Evolutionary conservation across 805 yeast species (phyloP).

Genomic region (Barnettozyma populi): DNA sequence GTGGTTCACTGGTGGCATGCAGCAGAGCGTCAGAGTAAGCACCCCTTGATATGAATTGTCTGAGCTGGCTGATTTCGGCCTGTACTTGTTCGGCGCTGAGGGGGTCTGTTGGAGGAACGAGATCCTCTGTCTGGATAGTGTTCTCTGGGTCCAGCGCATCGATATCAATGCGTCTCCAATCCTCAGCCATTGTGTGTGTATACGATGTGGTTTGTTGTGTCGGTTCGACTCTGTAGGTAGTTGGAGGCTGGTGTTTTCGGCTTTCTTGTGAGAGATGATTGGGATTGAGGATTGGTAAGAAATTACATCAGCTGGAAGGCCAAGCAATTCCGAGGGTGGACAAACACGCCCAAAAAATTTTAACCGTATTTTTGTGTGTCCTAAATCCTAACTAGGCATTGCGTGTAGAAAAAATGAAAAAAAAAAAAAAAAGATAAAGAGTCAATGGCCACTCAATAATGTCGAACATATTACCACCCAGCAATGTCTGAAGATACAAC

Average conservation of each 20-base stretch:
- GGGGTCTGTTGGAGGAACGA: constrained; percentile 41
- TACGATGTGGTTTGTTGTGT: neutral
- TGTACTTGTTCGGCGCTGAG: constrained; percentile 50
- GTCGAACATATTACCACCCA: neutral
- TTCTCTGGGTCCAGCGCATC: constrained; percentile 86
- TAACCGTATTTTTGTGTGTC: too few species aligned
- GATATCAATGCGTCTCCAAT: constrained; percentile 93
- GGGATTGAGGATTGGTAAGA: neutral
- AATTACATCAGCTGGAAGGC: neutral
- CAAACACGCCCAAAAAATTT: too few species aligned
- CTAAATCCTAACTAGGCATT: too few species aligned
- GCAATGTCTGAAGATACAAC: constrained; percentile 32
- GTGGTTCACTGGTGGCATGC: constrained; percentile 64
- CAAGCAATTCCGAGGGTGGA: too few species aligned
- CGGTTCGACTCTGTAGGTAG: neutral
- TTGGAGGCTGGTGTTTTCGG: neutral
- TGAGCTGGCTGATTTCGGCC: constrained; percentile 49
- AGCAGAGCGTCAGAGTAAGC: constrained; percentile 62
- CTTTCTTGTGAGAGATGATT: neutral
- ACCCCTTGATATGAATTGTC: constrained; percentile 64
- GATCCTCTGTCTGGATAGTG: constrained; percentile 53
- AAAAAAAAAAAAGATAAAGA: neutral
- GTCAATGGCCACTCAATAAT: too few species aligned
- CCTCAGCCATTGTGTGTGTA: constrained; percentile 39
- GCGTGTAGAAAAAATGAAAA: neutral